Evolutionary conservation across 2,329 filamentous ascomycete genomes (phyloP).

Genomic region (Didymella keratinophila): DNA sequence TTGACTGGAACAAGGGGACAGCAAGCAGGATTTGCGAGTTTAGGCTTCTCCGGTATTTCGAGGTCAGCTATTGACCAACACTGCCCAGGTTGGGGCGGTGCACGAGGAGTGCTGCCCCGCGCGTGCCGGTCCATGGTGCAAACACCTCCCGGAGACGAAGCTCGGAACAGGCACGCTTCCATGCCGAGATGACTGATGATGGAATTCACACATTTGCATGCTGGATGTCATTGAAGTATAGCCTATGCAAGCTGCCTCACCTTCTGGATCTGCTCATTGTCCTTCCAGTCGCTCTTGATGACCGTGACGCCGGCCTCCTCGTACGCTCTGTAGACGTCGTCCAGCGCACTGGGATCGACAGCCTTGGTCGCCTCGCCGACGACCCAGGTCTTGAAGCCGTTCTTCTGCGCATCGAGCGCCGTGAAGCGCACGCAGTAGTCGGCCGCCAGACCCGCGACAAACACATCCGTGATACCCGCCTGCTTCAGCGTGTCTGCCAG

Average conservation of each 20-base stretch:
- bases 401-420: constrained; percentile 76
- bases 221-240: background rate
- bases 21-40: constrained; percentile 12
- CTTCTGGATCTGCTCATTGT: constrained; percentile 64
- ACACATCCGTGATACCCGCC: constrained; percentile 76
- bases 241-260: constrained; percentile 46
- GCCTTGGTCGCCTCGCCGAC: constrained; percentile 80
- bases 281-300: constrained; percentile 56
- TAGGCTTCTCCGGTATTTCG: constrained; percentile 6
- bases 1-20: background rate
- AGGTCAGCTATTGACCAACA: constrained; percentile 13
- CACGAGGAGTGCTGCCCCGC: constrained; percentile 15
- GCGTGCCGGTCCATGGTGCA: constrained; percentile 9
- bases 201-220: background rate
- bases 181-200: constrained; percentile 7
- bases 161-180: constrained; percentile 19
- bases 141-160: constrained; percentile 21
- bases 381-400: constrained; percentile 80
- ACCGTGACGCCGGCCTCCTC: constrained; percentile 67
- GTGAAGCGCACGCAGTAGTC: constrained; percentile 90
- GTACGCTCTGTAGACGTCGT: constrained; percentile 62
- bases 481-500: constrained; percentile 66
- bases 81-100: constrained; percentile 5
- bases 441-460: constrained; percentile 82
- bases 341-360: constrained; percentile 70